Base-by-base conservation (phyloP, 2,329 filamentous ascomycete genomes). In the Pseudogymnoascus sp. region DNA sequence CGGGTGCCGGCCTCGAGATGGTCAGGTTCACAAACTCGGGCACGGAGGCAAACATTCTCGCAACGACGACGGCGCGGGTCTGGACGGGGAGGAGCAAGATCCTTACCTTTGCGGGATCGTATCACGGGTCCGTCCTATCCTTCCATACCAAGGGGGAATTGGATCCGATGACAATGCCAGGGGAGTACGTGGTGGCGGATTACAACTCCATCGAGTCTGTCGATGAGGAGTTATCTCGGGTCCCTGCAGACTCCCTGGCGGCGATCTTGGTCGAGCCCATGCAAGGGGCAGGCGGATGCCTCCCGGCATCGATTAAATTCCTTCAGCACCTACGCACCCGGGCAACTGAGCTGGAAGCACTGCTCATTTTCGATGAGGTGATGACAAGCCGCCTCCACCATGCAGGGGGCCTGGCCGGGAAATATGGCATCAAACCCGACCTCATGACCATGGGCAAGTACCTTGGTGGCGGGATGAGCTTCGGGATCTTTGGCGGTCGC, bases 331-430 rank as follows among this genome's bases (percentile, higher is more conserved):
- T 71, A 8, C 60, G 67, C 11, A 61, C 38, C 3, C 63, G 40
- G n/a, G 65, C 69, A 8, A 61, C 65, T 6, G 25, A 64, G 18
- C 53, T 76, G 0, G 81, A 80, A 1, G 82, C 82, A 0, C 64
- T 90, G 0, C 80, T 91, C 66, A 84, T 91, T 37, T 75, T 89
- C 12, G 88, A 91, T 70, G 88, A 91, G 73, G 87, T 90, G 5
- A 87, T 89, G 81, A 89, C 86, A 0, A 86, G 83, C 3, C 78
- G 87, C 1, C 73, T 89, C 28, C 74, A 77, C 5, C 12, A 59
- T 23, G 53, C 25, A 11, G 53, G 53, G 18, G 85, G 87, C 0
- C 71, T 85, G 2, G 77, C 79, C 5, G 69, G 72, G 1, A 65
- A 74, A 21, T 64, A 76, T 25, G 76, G 73, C 1, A 70, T 86